Evolutionary conservation across 2,329 filamentous ascomycete species (phyloP), one percentile per base, ranked within the genome.

Genomic region (Hypoxylon sp.): DNA sequence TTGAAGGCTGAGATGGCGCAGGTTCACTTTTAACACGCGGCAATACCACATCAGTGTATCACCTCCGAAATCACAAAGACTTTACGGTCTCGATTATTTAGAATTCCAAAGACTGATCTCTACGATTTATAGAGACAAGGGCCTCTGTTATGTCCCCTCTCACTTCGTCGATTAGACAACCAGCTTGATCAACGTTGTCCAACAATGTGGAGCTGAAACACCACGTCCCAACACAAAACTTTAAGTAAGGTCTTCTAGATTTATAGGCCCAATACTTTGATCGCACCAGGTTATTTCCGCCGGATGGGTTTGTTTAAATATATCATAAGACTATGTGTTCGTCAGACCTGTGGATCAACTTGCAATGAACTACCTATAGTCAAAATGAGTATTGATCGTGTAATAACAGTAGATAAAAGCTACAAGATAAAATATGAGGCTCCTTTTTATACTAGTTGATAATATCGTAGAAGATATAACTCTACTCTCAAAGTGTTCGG

Each of bases 1-100:
- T 8, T 44, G 39, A 22, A 46, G 55, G 55, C 55, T 59, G 55
- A 52, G 26, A 19, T 29, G 13, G 55, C 44, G 44, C 55, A 39
- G 17, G 26, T 47, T 26, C 13, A 6, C 13, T 48, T 11, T 48
- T n/a, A 22, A 48, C 19, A 26, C n/a, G 44, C 19, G 5, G 19
- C 29, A 10, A 22, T 26, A 5, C 24, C 44, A n/a, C 44, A 24
- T 42, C n/a, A 17, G n/a, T 42, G 5, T 42, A 9, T 42, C 37
- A n/a, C 6, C 37, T 5, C 5, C 37, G 14, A 9, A 6, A n/a
- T 17, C n/a, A n/a, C n/a, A 42, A 39, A 5, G n/a, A 42, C 6
- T 19, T 42, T 42, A 3, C n/a, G 8, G 8, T 22, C 19, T 22
- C 9, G 22, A 8, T 11, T 17, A 3, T n/a, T 6, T 37, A 13